Base-by-base conservation (phyloP, 1,284 basidiomycete genomes). In the Coniophora puteana region DNA sequence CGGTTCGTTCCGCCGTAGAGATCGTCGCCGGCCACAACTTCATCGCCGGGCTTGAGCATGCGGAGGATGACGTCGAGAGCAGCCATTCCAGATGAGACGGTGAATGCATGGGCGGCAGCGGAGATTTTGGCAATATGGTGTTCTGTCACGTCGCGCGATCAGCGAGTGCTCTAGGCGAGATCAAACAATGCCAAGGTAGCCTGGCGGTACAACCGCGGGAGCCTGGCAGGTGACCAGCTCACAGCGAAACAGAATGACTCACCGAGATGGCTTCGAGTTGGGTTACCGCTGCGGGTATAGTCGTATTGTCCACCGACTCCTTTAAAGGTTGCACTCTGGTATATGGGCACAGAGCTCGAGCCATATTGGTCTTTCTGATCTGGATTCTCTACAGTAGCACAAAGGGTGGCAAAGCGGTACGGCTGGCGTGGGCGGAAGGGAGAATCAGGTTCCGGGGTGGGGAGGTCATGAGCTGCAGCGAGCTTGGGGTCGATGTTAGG, bases 281-380 rank as follows among this genome's bases (percentile, higher is more conserved):
- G 96, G 66, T 99, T 99, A 22, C 96, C 96, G 53, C 89, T 93
- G 46, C 96, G 78, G 13, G 89, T 79, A 66, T 99, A 99, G 67
- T 99, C 96, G 61, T 93, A 97, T 54, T 86, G 76, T 38, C 89
- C 90, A 18, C 78, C 78, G 39, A 96, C 71, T 37, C 96, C 96
- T 69, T 99, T 99, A 81, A 99, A 99, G 1, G 96, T 99, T 16
- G 96, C 85, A 1, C 91, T 89, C 71, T 98, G 94, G 68, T 99
- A 99, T 64, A 99, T 98, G 16, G 96, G 96, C 1, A 96, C 89
- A 8, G 86, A 89, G 49, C 89, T 93, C 43, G 92, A 86, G 29
- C 93, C 93, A 62, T 95, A 90, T 68, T 97, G 95, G 67, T 99
- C 96, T 65, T 95, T 93, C 67, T 89, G 87, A 48, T 76, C 75